phyloP scores from a whole-genome alignment of 2,329 filamentous ascomycete genomes.

The Lasiodiplodia theobromae region DNA sequence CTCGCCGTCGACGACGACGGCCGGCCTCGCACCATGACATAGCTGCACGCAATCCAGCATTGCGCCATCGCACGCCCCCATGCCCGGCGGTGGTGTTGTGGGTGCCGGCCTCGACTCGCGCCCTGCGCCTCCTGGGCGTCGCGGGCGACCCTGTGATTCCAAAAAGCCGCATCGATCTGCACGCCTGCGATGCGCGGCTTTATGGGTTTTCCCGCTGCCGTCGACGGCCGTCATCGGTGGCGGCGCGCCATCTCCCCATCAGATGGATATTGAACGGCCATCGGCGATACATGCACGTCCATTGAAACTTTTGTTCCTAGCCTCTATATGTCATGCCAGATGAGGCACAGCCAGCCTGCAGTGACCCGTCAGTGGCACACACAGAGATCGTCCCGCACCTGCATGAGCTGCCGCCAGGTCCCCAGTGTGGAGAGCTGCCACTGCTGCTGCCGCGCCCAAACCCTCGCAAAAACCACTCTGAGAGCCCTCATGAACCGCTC shows the following conservation, averaged over 20 bases:
- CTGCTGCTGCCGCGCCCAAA: background rate
- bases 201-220: slow-evolving; percentile 18
- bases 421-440: slow-evolving; percentile 25
- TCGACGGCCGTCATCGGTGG: slow-evolving; percentile 10
- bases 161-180: slow-evolving; percentile 15
- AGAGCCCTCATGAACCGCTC: slow-evolving; percentile 15
- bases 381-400: slow-evolving; percentile 29
- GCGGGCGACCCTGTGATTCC: background rate
- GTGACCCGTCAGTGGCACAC: slow-evolving; percentile 26
- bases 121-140: slow-evolving; percentile 16
- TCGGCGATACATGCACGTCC: slow-evolving; percentile 20
- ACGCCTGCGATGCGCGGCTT: slow-evolving; percentile 11
- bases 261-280: background rate
- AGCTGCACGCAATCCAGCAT: slow-evolving; percentile 24
- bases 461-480: slow-evolving; percentile 9
- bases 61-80: slow-evolving; percentile 15
- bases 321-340: slow-evolving; percentile 28
- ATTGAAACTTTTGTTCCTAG: slow-evolving; percentile 26
- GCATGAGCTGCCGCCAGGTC: slow-evolving; percentile 22
- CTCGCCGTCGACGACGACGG: background rate
- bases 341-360: slow-evolving; percentile 27
- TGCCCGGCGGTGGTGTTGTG: background rate
- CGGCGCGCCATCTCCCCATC: background rate
- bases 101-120: background rate
- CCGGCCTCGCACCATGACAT: slow-evolving; percentile 15